Evolutionary conservation across 2,329 filamentous ascomycete species (phyloP).

Genomic region (Cryoendolithus antarcticus): DNA sequence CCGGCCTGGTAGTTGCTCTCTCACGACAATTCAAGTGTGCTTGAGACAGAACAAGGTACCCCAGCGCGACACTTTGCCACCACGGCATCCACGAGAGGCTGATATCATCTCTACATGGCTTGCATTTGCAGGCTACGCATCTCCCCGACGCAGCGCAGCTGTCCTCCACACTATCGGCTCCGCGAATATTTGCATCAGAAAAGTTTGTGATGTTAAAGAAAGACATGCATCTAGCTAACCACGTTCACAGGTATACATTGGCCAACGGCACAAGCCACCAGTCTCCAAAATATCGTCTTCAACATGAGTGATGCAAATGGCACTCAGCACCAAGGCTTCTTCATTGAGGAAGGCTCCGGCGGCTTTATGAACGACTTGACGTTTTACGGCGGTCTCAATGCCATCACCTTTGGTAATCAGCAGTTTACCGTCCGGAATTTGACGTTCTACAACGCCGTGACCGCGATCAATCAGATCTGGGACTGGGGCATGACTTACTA

Average conservation of each 20-base stretch:
- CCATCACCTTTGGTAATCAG: constrained; percentile 32
- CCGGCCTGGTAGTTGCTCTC: too few species aligned
- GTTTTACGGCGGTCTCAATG: constrained; percentile 32
- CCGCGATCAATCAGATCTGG: constrained; percentile 40
- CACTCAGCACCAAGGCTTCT: constrained; percentile 36
- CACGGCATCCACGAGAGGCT: too few species aligned
- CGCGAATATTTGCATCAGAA: too few species aligned
- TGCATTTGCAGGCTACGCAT: too few species aligned
- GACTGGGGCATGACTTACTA: constrained; percentile 24
- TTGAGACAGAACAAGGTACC: too few species aligned
- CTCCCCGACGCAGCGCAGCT: too few species aligned
- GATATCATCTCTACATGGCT: too few species aligned
- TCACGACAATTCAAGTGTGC: too few species aligned
- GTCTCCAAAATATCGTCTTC: constrained; percentile 33
- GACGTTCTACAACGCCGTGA: constrained; percentile 38
- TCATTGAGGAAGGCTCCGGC: constrained; percentile 32
- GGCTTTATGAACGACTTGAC: constrained; percentile 35
- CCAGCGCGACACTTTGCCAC: too few species aligned
- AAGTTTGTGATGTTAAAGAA: too few species aligned
- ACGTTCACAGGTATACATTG: constrained; percentile 27
- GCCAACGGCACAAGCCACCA: constrained; percentile 34
- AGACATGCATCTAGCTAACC: too few species aligned
- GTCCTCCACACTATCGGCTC: too few species aligned
- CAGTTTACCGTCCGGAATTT: constrained; percentile 47
- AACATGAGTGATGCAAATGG: constrained; percentile 30